Conservation (phyloP, 2,329 filamentous ascomycete genomes). For the Clathrospora elynae region DNA sequence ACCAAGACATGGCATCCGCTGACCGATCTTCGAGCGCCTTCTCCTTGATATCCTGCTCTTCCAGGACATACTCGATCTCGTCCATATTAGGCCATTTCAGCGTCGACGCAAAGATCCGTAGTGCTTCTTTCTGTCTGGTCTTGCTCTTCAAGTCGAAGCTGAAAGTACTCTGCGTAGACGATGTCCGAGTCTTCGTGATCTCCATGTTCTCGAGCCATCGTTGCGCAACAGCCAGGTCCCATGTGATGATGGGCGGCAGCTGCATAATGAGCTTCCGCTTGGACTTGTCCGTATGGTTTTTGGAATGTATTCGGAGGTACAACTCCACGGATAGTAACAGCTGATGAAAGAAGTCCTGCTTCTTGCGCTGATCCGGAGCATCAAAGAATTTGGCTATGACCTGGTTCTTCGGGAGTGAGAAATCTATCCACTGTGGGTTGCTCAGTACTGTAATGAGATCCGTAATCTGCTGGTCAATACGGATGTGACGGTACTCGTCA, state of each 20-base stretch:
- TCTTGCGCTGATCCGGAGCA: constrained; percentile 61
- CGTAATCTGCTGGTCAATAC: constrained; percentile 72
- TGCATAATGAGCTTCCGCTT: constrained; percentile 68
- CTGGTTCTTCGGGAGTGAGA: constrained; percentile 71
- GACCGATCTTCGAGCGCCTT: constrained; percentile 63
- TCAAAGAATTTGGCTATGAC: constrained; percentile 74
- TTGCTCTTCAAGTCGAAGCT: constrained; percentile 68
- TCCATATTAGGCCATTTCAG: constrained; percentile 79
- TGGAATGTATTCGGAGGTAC: constrained; percentile 70
- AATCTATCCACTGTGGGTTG: constrained; percentile 74
- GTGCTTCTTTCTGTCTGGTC: constrained; percentile 69
- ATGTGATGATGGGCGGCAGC: constrained; percentile 72
- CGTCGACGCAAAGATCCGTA: constrained; percentile 70
- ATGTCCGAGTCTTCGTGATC: constrained; percentile 63
- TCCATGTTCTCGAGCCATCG: constrained; percentile 74
- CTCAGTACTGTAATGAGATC: constrained; percentile 73
- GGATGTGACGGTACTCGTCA: constrained; percentile 59
- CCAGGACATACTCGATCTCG: constrained; percentile 66
- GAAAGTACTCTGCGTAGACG: constrained; percentile 54
- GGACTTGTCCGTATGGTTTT: constrained; percentile 64
- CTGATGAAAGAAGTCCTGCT: constrained; percentile 75
- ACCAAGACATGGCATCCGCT: constrained; percentile 77
- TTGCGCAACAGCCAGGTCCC: constrained; percentile 74
- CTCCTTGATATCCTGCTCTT: constrained; percentile 59
- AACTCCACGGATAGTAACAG: constrained; percentile 75